Conservation (phyloP, 352 stramenopile genomes). For the Lagenidium giganteum region DNA sequence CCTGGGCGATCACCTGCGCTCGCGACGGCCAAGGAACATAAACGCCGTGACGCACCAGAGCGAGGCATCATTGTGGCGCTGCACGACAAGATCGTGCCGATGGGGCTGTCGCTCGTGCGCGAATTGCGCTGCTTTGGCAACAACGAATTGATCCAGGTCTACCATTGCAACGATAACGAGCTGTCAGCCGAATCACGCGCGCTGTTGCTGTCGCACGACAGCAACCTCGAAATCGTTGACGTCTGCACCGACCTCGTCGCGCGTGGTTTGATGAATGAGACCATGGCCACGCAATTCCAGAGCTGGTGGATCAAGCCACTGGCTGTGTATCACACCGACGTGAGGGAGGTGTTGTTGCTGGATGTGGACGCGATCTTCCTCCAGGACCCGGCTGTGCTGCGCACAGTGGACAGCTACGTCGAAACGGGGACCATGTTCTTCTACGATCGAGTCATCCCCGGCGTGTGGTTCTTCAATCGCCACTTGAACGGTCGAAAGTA, state of each 20-base stretch:
- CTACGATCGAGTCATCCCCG: conserved; percentile 10
- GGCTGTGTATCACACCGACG: conserved; percentile 1
- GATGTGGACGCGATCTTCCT: conserved; percentile 13
- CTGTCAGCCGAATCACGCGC: conserved; percentile 4
- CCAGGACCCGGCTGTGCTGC: conserved; percentile 6
- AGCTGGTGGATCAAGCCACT: conserved; percentile 12
- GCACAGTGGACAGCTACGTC: conserved; percentile 1
- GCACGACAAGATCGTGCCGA: conserved; percentile 5
- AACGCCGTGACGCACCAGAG: no score
- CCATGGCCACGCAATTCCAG: background rate
- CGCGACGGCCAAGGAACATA: no score
- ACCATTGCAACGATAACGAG: conserved; percentile 7
- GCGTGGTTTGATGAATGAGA: no score
- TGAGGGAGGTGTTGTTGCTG: conserved; percentile 6
- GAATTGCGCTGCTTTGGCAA: conserved; percentile 10
- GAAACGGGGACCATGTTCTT: conserved; percentile 12
- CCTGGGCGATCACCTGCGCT: no score
- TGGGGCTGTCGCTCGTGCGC: conserved; percentile 8
- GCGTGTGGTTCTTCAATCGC: conserved; percentile 4
- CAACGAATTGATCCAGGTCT: conserved; percentile 10
- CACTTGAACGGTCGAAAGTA: no score
- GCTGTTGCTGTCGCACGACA: background rate
- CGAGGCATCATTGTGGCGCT: background rate
- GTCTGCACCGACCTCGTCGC: conserved; percentile 10
- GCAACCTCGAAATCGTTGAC: conserved; percentile 6